phyloP scores from a whole-genome alignment of 2,329 filamentous ascomycete genomes.

The Akanthomyces muscarius region DNA sequence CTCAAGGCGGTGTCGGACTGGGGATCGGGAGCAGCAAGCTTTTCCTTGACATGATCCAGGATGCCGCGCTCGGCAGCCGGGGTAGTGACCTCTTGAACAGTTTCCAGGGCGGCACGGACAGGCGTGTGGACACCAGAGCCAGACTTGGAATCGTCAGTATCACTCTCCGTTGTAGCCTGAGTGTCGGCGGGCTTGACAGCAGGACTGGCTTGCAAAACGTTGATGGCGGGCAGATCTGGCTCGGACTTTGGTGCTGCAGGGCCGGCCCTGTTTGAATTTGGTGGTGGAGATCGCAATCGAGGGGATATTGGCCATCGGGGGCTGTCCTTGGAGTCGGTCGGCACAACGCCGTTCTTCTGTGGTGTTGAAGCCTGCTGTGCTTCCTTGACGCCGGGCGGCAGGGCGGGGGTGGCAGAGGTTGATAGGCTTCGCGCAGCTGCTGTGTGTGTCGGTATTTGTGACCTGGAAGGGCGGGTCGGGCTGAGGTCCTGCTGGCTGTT shows the following conservation, averaged over 20 bases:
- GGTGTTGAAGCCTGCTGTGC: constrained; percentile 58
- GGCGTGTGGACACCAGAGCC: constrained; percentile 55
- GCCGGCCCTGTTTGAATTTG: constrained; percentile 46
- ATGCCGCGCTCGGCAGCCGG: constrained; percentile 36
- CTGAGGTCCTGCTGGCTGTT: constrained; percentile 62
- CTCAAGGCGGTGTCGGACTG: constrained; percentile 39
- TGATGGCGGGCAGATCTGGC: constrained; percentile 49
- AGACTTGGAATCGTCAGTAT: constrained; percentile 48
- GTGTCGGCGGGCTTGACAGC: constrained; percentile 43
- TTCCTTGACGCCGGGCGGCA: constrained; percentile 60
- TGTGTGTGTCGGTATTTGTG: constrained; percentile 55
- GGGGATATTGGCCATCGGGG: constrained; percentile 76
- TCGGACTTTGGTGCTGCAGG: constrained; percentile 45
- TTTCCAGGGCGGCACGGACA: constrained; percentile 68
- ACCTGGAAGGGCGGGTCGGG: constrained; percentile 50
- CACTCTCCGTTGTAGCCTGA: constrained; percentile 44
- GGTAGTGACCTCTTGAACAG: constrained; percentile 79
- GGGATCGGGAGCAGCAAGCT: constrained; percentile 38
- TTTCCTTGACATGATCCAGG: constrained; percentile 50
- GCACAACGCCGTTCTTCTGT: constrained; percentile 52
- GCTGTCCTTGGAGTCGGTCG: constrained; percentile 50
- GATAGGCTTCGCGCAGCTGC: constrained; percentile 65
- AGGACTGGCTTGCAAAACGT: constrained; percentile 48
- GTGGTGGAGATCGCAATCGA: constrained; percentile 72
- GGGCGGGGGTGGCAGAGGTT: constrained; percentile 61